These are phyloP conservation scores for Boletus vermiculosoides DNA, from an alignment of 768 basidiomycete genomes.

Conservation along the genomic window DNA sequence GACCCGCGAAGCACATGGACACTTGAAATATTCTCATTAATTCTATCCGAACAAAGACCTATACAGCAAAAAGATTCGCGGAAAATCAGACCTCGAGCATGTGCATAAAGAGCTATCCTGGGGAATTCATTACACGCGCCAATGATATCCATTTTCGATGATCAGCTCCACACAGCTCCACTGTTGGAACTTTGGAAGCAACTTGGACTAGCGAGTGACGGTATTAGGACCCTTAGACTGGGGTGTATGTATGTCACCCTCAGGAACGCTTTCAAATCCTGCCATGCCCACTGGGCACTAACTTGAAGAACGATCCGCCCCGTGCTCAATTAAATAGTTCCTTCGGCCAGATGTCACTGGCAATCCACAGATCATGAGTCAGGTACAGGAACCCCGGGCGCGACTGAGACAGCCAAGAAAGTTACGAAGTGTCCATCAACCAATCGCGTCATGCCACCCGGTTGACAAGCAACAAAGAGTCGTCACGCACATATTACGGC, in stretches of 20 bases:
- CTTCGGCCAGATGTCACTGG: not conserved
- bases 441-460: not conserved
- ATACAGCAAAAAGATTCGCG: not conserved
- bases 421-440: not conserved
- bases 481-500: constrained; percentile 10
- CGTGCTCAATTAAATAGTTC: not conserved
- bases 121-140: not conserved
- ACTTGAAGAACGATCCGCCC: not conserved
- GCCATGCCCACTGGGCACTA: too few species aligned
- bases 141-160: not conserved
- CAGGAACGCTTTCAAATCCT: too few species aligned
- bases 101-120: not conserved
- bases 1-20: not conserved
- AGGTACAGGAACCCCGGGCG: not conserved
- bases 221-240: too few species aligned
- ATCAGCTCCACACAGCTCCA: not conserved
- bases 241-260: too few species aligned
- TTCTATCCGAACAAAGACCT: not conserved
- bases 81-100: not conserved
- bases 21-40: too few species aligned
- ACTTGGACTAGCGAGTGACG: too few species aligned
- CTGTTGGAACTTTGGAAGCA: not conserved
- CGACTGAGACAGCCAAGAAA: too few species aligned
- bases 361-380: not conserved
- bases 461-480: not conserved